phyloP scores from a whole-genome alignment of 2,329 filamentous ascomycete genomes.

The Lasiodiplodia citricola region DNA sequence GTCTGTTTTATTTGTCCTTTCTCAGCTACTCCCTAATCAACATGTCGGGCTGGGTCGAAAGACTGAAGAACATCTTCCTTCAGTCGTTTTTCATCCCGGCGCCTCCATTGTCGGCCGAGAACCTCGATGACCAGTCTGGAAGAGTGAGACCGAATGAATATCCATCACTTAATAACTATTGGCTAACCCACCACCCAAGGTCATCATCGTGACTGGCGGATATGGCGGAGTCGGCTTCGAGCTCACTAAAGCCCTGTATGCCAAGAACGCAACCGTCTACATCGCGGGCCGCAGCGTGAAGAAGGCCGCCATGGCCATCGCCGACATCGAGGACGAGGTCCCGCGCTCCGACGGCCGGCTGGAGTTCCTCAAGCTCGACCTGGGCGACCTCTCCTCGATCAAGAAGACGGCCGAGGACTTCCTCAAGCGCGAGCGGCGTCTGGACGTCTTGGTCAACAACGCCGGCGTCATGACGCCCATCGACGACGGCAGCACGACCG shows the following conservation, averaged over 20 bases:
- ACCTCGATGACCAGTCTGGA: conserved; percentile 43
- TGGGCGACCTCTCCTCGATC: conserved; percentile 51
- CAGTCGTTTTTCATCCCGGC: conserved; percentile 39
- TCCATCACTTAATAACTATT: not conserved
- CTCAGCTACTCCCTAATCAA: not conserved
- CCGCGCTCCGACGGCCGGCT: conserved; percentile 39
- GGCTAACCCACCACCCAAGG: conserved; percentile 29
- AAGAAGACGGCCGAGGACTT: conserved; percentile 47
- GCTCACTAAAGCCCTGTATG: conserved; percentile 60
- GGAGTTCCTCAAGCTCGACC: conserved; percentile 42
- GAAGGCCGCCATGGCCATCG: conserved; percentile 55
- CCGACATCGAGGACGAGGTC: conserved; percentile 45
- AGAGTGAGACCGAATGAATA: not conserved
- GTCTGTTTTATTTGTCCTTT: not conserved
- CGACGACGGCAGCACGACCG: conserved; percentile 31
- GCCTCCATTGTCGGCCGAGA: conserved; percentile 50
- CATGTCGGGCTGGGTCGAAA: conserved; percentile 24
- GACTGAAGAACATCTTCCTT: conserved; percentile 28
- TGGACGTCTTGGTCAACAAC: conserved; percentile 51
- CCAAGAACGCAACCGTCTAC: conserved; percentile 61
- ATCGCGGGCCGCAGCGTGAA: conserved; percentile 55
- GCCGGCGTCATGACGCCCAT: conserved; percentile 42
- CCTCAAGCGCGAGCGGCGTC: conserved; percentile 42
- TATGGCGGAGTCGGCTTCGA: conserved; percentile 58
- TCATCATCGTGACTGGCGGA: conserved; percentile 60